phyloP scores from a whole-genome alignment of 805 yeast species.

The Teunomyces cretensis region DNA sequence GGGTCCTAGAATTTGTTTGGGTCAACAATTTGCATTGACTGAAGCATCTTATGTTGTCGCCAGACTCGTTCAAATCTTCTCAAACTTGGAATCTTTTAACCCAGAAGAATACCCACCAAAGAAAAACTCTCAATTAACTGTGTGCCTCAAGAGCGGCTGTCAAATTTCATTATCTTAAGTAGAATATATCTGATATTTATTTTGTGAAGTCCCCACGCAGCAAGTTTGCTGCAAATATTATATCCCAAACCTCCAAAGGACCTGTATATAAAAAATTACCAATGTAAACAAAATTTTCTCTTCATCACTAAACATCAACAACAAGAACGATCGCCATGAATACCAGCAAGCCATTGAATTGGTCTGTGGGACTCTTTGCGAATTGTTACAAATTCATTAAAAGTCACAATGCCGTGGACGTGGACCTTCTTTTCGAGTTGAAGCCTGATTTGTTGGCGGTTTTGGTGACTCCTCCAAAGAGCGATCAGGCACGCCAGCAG shows the following conservation, averaged over 20 bases:
- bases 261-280: conserved; percentile 3
- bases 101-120: conserved; percentile 11
- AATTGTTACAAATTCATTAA: conserved; percentile 48
- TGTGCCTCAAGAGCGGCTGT: conserved; percentile 24
- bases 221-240: too few species aligned
- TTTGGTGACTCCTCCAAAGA: conserved; percentile 43
- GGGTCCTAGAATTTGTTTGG: conserved; percentile 39
- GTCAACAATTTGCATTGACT: conserved; percentile 41
- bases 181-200: neutral
- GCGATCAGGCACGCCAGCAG: conserved; percentile 44
- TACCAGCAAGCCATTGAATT: conserved; percentile 18
- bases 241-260: too few species aligned
- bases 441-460: conserved; percentile 46
- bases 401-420: conserved; percentile 19
- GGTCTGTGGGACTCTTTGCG: conserved; percentile 44
- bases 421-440: conserved; percentile 29
- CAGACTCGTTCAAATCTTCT: conserved; percentile 31
- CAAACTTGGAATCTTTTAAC: conserved; percentile 16
- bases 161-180: conserved; percentile 9
- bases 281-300: conserved; percentile 8
- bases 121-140: conserved; percentile 28
- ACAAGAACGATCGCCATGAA: conserved; percentile 3
- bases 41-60: conserved; percentile 33
- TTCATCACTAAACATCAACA: neutral
- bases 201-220: too few species aligned